Conservation (phyloP, 495 filamentous ascomycete species). For the Sordaria brevicollis region DNA sequence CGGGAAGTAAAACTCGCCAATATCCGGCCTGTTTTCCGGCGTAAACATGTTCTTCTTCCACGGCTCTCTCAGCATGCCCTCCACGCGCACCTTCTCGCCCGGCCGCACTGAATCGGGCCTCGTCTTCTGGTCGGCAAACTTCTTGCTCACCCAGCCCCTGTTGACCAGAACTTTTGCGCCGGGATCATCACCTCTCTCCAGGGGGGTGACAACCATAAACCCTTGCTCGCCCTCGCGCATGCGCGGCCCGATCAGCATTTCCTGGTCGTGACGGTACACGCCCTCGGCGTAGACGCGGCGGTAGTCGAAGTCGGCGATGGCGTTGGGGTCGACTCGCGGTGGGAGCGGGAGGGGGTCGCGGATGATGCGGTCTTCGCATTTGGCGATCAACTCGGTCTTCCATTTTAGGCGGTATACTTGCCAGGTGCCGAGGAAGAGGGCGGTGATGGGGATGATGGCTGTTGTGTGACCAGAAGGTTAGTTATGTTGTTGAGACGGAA, state of each 20-base stretch:
- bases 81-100: slow-evolving; percentile 56
- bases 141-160: slow-evolving; percentile 80
- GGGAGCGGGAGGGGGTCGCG: slow-evolving; percentile 81
- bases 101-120: slow-evolving; percentile 50
- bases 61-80: slow-evolving; percentile 78
- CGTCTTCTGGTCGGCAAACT: slow-evolving; percentile 49
- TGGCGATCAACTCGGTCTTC: slow-evolving; percentile 87
- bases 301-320: slow-evolving; percentile 85
- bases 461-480: neutral
- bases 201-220: slow-evolving; percentile 80
- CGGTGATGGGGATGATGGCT: slow-evolving; percentile 85
- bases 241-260: slow-evolving; percentile 91
- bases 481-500: neutral
- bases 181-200: slow-evolving; percentile 50
- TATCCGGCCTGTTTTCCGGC: slow-evolving; percentile 73
- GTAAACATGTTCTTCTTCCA: slow-evolving; percentile 98
- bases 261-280: slow-evolving; percentile 69
- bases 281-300: slow-evolving; percentile 73
- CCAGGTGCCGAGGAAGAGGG: slow-evolving; percentile 87
- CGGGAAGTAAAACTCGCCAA: slow-evolving; percentile 85
- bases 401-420: slow-evolving; percentile 87
- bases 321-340: slow-evolving; percentile 64
- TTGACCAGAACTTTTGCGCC: slow-evolving; percentile 62
- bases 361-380: slow-evolving; percentile 80
- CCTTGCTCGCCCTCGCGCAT: slow-evolving; percentile 83